Evolutionary conservation across 1,284 basidiomycete genomes (phyloP).

Genomic region (Ceratobasidium sp.): DNA sequence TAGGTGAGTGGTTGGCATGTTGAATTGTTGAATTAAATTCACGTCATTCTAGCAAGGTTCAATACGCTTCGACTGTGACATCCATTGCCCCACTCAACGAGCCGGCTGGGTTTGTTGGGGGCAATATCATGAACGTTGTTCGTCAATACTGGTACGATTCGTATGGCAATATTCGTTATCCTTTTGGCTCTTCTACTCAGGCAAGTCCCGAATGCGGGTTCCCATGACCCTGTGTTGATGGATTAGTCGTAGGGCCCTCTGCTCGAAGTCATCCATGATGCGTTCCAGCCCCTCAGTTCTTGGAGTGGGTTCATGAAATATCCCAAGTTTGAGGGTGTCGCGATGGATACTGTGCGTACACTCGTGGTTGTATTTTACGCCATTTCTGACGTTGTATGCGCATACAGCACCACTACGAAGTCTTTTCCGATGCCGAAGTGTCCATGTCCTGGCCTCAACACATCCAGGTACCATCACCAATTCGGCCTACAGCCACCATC

Average conservation of each 20-base stretch:
- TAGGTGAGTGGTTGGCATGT: conserved; percentile 49
- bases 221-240: conserved; percentile 52
- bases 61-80: conserved; percentile 56
- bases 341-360: conserved; percentile 61
- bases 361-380: neutral
- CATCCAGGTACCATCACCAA: conserved; percentile 58
- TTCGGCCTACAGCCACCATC: neutral
- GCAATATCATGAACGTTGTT: conserved; percentile 65
- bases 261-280: conserved; percentile 83
- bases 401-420: conserved; percentile 78
- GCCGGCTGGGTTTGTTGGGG: conserved; percentile 78
- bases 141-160: conserved; percentile 80
- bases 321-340: conserved; percentile 57
- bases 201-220: conserved; percentile 43
- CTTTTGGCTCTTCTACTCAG: conserved; percentile 17
- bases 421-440: conserved; percentile 72
- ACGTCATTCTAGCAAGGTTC: conserved; percentile 55
- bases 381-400: conserved; percentile 50
- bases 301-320: conserved; percentile 76
- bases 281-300: conserved; percentile 79
- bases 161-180: conserved; percentile 77
- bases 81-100: conserved; percentile 80
- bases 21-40: conserved; percentile 56
- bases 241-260: conserved; percentile 62
- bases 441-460: conserved; percentile 67